Evolutionary conservation across 768 basidiomycete species (phyloP), one percentile per base, ranked within the genome.

Genomic region (Clitopilus passeckerianus): DNA sequence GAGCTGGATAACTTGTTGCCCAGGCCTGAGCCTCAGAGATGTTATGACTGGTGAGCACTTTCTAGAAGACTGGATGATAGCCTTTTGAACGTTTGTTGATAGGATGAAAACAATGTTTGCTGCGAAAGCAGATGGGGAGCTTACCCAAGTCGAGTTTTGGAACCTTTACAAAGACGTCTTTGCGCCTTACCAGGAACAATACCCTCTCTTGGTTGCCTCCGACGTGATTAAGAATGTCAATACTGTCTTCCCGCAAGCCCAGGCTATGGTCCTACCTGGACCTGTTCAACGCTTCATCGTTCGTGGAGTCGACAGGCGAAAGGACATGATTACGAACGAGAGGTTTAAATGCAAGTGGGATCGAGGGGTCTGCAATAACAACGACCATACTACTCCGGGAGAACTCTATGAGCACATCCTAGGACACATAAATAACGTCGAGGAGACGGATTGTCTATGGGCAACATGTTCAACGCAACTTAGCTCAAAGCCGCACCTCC

Each of bases 111-210:
- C 80, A n/a, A 90, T 93, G 80, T 98, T 95, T 66, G 80, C 89
- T 15, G 77, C 86, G 16, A 87, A 87, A 61, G 72, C 86, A 1
- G 86, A 89, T 3, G 85, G 89, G 4, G 91, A 95, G 67, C 76
- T 98, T 52, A 94, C 93, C 0, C 97, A 98, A 71, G 93, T 96
- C 34, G 88, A 92, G 58, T 93, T 99, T 67, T 99, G 96, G 95
- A 93, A 85, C 59, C 80, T 95, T 12, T 99, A 99, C 74, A 88
- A 90, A 62, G 89, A 91, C 60, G 84, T 84, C 0, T 97, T 98
- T 66, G 74, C 81, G 1, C 84, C 86, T 0, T 80, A 77, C 66
- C 70, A 79, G 60, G 82, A 85, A 1, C 78, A 77, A 58, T 77
- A 83, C 59, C 82, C 83, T 10, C 74, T 93, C 46, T 82, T 95